Conservation (phyloP, 2,329 filamentous ascomycete genomes). For the Colletotrichum higginsianum region DNA sequence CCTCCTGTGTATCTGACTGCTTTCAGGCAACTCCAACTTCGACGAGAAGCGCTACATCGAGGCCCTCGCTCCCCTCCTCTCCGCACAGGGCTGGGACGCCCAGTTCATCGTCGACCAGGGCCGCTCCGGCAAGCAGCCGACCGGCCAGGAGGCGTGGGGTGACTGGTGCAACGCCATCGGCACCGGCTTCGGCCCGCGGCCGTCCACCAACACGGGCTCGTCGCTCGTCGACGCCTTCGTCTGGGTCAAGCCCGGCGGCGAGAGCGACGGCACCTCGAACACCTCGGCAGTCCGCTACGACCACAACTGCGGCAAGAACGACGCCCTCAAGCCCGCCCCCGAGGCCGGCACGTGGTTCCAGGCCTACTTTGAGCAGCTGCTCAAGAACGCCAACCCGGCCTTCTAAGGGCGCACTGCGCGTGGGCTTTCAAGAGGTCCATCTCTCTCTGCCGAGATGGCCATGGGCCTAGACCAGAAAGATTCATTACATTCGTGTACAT, state of each 20-base stretch:
- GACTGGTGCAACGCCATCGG: slow-evolving; percentile 78
- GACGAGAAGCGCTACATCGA: slow-evolving; percentile 71
- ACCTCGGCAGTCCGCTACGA: slow-evolving; percentile 66
- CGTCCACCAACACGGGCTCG: slow-evolving; percentile 73
- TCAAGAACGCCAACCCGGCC: slow-evolving; percentile 69
- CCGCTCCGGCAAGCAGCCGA: slow-evolving; percentile 67
- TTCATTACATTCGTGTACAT: slow-evolving; percentile 19
- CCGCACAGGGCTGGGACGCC: slow-evolving; percentile 59
- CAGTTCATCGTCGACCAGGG: slow-evolving; percentile 67
- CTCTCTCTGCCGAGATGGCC: not conserved
- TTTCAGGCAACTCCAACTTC: slow-evolving; percentile 62
- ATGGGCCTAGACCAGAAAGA: not conserved
- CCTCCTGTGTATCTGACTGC: slow-evolving; percentile 43
- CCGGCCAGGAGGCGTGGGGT: slow-evolving; percentile 73
- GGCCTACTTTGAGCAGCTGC: slow-evolving; percentile 71
- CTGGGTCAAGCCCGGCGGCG: slow-evolving; percentile 79
- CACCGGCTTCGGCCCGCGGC: slow-evolving; percentile 76
- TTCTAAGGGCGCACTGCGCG: slow-evolving; percentile 49
- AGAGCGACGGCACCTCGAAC: slow-evolving; percentile 68
- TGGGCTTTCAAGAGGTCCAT: not conserved
- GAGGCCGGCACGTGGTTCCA: slow-evolving; percentile 80
- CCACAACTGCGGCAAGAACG: slow-evolving; percentile 66
- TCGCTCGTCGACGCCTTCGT: slow-evolving; percentile 75
- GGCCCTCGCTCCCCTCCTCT: slow-evolving; percentile 76
- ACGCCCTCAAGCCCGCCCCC: slow-evolving; percentile 74